These are phyloP conservation scores for Neltuma alba DNA, from an alignment of 306 rosid genomes.

Conservation along the genomic window DNA sequence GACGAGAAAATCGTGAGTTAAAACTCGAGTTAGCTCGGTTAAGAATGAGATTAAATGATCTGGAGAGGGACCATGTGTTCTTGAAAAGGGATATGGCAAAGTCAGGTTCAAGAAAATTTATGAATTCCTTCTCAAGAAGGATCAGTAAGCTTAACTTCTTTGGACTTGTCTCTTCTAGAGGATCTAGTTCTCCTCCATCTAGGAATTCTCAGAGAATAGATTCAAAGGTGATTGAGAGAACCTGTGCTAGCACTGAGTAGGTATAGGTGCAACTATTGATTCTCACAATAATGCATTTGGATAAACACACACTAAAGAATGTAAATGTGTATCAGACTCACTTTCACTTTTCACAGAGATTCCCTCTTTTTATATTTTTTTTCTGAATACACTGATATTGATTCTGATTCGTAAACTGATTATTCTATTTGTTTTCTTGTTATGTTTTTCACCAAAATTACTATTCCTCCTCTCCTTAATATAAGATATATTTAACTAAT, in stretches of 20 bases:
- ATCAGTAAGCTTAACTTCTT: slow-evolving; percentile 58
- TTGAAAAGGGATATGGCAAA: slow-evolving; percentile 58
- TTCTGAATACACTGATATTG: neutral
- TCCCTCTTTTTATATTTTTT: neutral
- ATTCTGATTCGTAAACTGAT: neutral
- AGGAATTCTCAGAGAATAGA: slow-evolving; percentile 64
- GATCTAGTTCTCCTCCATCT: slow-evolving; percentile 73
- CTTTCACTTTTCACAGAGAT: neutral
- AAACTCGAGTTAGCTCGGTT: slow-evolving; percentile 8
- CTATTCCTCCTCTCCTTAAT: too few relatives aligned
- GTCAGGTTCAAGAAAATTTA: slow-evolving; percentile 58
- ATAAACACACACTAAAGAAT: neutral
- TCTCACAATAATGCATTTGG: neutral
- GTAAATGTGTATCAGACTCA: neutral
- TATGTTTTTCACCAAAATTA: neutral
- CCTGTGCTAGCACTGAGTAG: slow-evolving; percentile 74
- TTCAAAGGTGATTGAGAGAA: slow-evolving; percentile 70
- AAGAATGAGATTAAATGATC: slow-evolving; percentile 15
- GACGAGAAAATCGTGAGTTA: slow-evolving; percentile 8
- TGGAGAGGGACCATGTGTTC: slow-evolving; percentile 20
- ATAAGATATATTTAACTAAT: too few relatives aligned
- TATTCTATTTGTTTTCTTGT: neutral
- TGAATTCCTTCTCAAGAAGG: slow-evolving; percentile 66
- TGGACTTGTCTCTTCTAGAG: slow-evolving; percentile 64
- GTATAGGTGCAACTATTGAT: neutral